Base-by-base conservation (phyloP, 192 early-diverging fungal species). In the Gorgonomyces haynaldii region DNA sequence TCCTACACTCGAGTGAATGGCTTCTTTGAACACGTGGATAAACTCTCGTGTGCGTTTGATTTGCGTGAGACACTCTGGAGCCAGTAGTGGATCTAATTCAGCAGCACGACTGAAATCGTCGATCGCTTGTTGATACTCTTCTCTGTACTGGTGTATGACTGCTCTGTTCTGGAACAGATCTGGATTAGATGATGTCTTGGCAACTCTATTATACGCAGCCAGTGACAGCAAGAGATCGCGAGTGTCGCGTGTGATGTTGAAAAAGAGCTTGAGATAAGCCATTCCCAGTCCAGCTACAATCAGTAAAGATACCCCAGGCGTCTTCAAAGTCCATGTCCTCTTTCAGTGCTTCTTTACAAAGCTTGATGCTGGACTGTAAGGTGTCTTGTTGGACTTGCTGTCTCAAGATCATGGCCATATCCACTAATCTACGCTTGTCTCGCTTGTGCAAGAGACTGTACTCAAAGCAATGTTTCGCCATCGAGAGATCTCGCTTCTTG, bases 271-370 rank as follows among this genome's bases (percentile, higher is more conserved):
- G 24, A 55, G 21, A 17, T 55, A 55, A 5, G 45, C 23, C n/a
- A 17, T 17, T 25, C 53, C 53, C 9, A 55, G 10, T 25, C 53
- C 53, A 2, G 25, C 45, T 46, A 46, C 19, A 5, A 17, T 9
- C n/a, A 42, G n/a, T n/a, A 16, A 12, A 38, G 10, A 29, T 46
- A 46, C 45, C 36, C 53, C 53, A 55, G 28, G 53, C 36, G 7
- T 36, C 16, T 7, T 13, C 28, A 51, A 38, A 37, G 16, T 4
- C 52, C 5, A 55, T 39, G 38, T 55, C 50, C 30, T 26, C 20
- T 20, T 39, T 22, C 23, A 55, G 15, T 17, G 52, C 52, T 28
- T 55, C 52, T 37, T 55, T 55, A 25, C 45, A 55, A 9, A 55
- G 19, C 16, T 15, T 3, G 22, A 55, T 34, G 21, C 53, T 55